phyloP scores from a whole-genome alignment of 2,329 filamentous ascomycete species.

The Anthostomella pinea region DNA sequence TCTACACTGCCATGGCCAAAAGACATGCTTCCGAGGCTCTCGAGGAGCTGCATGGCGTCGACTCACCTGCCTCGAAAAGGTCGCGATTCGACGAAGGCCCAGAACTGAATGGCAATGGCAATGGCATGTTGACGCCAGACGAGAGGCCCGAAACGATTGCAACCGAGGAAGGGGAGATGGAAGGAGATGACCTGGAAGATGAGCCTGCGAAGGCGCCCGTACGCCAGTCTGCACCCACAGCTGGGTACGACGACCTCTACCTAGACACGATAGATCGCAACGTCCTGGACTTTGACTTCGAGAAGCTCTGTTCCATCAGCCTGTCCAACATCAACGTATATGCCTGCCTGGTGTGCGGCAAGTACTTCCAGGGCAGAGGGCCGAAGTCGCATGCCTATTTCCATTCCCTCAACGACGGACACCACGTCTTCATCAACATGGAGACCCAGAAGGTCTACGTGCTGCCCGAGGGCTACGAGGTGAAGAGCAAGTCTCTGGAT shows the following conservation, averaged over 20 bases:
- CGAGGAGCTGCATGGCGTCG: constrained; percentile 52
- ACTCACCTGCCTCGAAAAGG: constrained; percentile 58
- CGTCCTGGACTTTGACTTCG: constrained; percentile 96
- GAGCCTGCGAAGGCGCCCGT: constrained; percentile 43
- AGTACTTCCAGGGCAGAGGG: constrained; percentile 92
- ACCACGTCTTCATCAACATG: constrained; percentile 99
- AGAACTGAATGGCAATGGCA: constrained; percentile 33
- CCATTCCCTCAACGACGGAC: constrained; percentile 89
- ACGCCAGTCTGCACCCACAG: constrained; percentile 74
- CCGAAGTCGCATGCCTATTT: constrained; percentile 96
- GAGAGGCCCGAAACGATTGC: constrained; percentile 26
- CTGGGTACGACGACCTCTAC: constrained; percentile 93
- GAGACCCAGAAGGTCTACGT: constrained; percentile 88
- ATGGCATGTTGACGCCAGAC: constrained; percentile 24
- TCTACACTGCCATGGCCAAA: constrained; percentile 43
- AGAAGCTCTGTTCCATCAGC: constrained; percentile 94
- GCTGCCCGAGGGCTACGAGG: constrained; percentile 94
- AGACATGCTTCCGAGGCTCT: constrained; percentile 59
- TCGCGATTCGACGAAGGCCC: constrained; percentile 49
- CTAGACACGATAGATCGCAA: constrained; percentile 94
- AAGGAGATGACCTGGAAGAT: constrained; percentile 39
- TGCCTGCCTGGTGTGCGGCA: constrained; percentile 94
- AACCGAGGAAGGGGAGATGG: constrained; percentile 35
- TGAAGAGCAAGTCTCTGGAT: constrained; percentile 88
- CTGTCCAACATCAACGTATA: constrained; percentile 99